Evolutionary conservation across 345 rosid species (phyloP), one percentile per base, ranked within the genome.

Genomic region (Gossypium arboreum): DNA sequence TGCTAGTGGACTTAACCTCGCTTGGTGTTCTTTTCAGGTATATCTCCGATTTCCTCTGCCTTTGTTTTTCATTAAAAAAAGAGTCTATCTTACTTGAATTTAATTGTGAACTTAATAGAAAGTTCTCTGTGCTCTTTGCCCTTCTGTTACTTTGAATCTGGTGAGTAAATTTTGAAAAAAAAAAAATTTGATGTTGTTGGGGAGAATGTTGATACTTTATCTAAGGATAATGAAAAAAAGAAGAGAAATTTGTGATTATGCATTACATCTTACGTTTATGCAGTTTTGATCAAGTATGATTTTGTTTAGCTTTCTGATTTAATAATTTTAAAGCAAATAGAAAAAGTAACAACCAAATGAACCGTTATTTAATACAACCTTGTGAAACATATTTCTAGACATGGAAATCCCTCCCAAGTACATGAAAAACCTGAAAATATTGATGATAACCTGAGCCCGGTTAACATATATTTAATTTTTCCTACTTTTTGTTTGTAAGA

Each of bases 11-110:
- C 85, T 88, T 74, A 86, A 88, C 71, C 88, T 88, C 9, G 85
- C 84, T 56, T 88, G 92, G 92, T 83, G 86, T 82, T 84, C 74
- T 73, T 81, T 88, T 75, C 89, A 86, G 92, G 89, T 84, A 11
- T 73, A 17, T 4, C 25, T 13, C 20, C 18, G 54, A 15, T 24
- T 44, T 56, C 22, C 7, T 15, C n/a, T 12, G 1, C 54, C 54
- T 45, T 34, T 34, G 7, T 34, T 34, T 34, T 34, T 34, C 41
- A 34, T 34, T 34, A 34, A 34, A 34, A 34, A 34, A 34, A 34
- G 41, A 34, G 41, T 34, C 41, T 34, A 34, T 34, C 41, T 34
- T 34, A 34, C 41, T 34, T 34, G 55, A 54, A 44, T 66, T 66
- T 66, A 12, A 44, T 66, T 66, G 51, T 45, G n/a, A 20, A 52